Percentiles rank a stretch among this genome's conserved stretches.
These are phyloP conservation scores for Biscutella laevigata DNA, from an alignment of 441 rosid species.

Conservation along the genomic window DNA sequence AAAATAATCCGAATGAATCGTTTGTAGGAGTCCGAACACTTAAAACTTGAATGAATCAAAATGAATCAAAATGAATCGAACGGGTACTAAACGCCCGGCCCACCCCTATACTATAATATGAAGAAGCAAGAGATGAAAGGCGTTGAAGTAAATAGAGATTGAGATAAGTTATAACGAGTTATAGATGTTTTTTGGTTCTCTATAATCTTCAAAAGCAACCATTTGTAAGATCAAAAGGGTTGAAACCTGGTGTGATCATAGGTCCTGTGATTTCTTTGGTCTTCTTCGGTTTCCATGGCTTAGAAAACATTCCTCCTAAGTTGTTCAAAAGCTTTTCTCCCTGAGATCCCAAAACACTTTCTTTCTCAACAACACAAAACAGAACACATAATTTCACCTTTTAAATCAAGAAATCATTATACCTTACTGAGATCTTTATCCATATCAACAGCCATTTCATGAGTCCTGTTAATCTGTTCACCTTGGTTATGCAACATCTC, in stretches of 20 bases:
- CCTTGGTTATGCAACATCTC: slow-evolving; percentile 62
- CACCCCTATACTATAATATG: too few relatives aligned
- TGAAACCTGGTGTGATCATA: slow-evolving; percentile 29
- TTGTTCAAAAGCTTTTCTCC: slow-evolving; percentile 46
- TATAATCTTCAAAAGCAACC: too few relatives aligned
- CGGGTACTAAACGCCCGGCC: too few relatives aligned
- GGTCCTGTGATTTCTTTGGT: slow-evolving; percentile 48
- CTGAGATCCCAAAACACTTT: slow-evolving; percentile 4
- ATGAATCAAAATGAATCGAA: too few relatives aligned
- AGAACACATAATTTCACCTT: background rate
- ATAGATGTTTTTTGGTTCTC: too few relatives aligned
- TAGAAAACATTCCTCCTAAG: slow-evolving; percentile 72
- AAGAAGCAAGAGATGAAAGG: too few relatives aligned
- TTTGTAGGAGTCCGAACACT: too few relatives aligned
- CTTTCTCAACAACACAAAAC: background rate
- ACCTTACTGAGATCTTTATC: slow-evolving; percentile 51
- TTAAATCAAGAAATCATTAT: background rate
- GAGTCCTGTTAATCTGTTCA: slow-evolving; percentile 61
- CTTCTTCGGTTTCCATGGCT: slow-evolving; percentile 71
- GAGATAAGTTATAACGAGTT: too few relatives aligned
- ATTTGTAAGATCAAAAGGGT: too few relatives aligned
- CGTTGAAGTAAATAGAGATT: too few relatives aligned
- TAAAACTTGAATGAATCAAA: too few relatives aligned
- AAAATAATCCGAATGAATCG: too few relatives aligned
- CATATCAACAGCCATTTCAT: slow-evolving; percentile 42